These are phyloP conservation scores for Phytophthora kernoviae DNA, from an alignment of 352 stramenopile genomes.

Conservation along the genomic window DNA sequence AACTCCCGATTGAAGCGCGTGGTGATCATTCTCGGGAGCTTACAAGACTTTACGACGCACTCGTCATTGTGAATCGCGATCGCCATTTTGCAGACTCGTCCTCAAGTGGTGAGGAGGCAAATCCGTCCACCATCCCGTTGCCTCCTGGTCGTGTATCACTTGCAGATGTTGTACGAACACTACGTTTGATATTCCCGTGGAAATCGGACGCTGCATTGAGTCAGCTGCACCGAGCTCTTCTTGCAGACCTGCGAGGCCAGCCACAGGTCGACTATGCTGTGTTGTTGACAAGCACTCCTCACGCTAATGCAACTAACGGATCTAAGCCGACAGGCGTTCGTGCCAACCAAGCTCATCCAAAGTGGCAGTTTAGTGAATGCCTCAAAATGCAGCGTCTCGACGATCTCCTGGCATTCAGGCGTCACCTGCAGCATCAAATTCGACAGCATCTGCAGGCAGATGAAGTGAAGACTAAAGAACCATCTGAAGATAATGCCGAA, in stretches of 20 bases:
- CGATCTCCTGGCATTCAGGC: slow-evolving; percentile 56
- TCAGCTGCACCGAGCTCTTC: slow-evolving; percentile 47
- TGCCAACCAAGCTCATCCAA: not conserved
- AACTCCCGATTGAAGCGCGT: slow-evolving; percentile 54
- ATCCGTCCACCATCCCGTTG: not conserved
- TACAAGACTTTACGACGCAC: slow-evolving; percentile 48
- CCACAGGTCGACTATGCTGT: slow-evolving; percentile 48
- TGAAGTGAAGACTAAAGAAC: not conserved
- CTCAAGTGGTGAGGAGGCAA: not conserved
- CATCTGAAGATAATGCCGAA: not conserved
- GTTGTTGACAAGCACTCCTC: slow-evolving; percentile 29
- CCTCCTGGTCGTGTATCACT: slow-evolving; percentile 40
- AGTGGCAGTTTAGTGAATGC: slow-evolving; percentile 44
- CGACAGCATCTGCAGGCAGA: slow-evolving; percentile 19
- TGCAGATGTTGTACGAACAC: slow-evolving; percentile 45
- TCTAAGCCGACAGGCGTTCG: not conserved
- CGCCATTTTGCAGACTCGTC: slow-evolving; percentile 25
- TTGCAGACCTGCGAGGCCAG: slow-evolving; percentile 46
- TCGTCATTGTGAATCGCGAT: slow-evolving; percentile 57
- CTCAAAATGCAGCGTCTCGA: slow-evolving; percentile 64
- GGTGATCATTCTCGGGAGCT: slow-evolving; percentile 52
- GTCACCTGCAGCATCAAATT: slow-evolving; percentile 45
- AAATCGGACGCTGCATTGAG: slow-evolving; percentile 53
- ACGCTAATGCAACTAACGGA: slow-evolving; percentile 6
- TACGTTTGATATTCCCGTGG: slow-evolving; percentile 65